A percentile compares a stretch with the other conserved stretches of the same genome.
phyloP scores from a whole-genome alignment of 2,329 filamentous ascomycete genomes.

The Arthrobotrys conoides region DNA sequence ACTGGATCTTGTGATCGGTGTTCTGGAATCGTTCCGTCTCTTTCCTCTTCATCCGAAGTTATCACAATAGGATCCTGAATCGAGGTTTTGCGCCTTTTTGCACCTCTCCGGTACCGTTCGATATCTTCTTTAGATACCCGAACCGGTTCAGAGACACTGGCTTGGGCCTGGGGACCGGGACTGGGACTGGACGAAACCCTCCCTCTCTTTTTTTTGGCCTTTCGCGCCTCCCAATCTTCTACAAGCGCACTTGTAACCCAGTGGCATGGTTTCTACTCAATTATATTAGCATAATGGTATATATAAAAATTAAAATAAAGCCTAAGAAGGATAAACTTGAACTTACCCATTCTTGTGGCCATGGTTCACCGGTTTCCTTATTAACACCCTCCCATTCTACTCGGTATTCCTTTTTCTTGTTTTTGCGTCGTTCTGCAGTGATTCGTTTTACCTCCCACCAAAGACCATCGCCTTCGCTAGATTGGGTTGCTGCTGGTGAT shows the following conservation, averaged over 20 bases:
- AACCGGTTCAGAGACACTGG: conserved; percentile 3
- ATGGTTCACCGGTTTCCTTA: conserved; percentile 29
- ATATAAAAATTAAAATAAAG: no score
- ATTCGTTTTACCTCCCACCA: conserved; percentile 44
- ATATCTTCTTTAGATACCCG: conserved; percentile 9
- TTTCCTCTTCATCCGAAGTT: conserved; percentile 9
- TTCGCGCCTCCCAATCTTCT: conserved; percentile 30
- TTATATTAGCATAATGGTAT: not conserved
- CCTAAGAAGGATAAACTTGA: not conserved
- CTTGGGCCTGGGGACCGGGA: not conserved
- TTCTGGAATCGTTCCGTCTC: not conserved
- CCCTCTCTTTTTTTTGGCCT: conserved; percentile 30
- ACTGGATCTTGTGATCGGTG: not conserved
- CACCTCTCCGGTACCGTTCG: conserved; percentile 14
- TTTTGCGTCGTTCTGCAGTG: conserved; percentile 26
- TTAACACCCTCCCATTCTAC: conserved; percentile 51
- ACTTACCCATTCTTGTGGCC: conserved; percentile 56
- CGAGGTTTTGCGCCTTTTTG: conserved; percentile 15
- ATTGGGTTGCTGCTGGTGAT: conserved; percentile 4
- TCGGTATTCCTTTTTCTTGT: conserved; percentile 30
- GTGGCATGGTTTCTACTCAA: conserved; percentile 41
- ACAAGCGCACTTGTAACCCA: conserved; percentile 30
- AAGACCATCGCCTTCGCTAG: conserved; percentile 26
- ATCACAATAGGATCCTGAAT: conserved; percentile 35
- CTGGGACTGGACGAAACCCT: conserved; percentile 36